Percentiles rank a stretch among this genome's conserved stretches.
Conservation (phyloP, 106 monocot genomes). For the Alisma plantagoaquatica region DNA sequence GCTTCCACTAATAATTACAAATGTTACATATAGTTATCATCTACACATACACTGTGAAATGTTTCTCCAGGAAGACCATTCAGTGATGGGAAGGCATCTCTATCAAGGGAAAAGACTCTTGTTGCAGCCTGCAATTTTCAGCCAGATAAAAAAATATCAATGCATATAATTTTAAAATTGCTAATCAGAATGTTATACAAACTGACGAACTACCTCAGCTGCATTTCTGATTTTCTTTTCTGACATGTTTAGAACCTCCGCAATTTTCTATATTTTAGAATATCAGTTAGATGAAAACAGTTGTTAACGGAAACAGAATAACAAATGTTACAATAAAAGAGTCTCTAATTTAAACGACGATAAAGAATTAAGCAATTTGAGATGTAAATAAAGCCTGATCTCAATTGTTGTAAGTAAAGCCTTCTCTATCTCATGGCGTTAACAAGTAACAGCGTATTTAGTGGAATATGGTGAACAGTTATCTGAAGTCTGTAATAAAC, state of each 20-base stretch:
- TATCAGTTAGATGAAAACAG: too few species aligned
- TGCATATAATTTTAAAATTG: neutral
- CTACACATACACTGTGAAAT: constrained; percentile 76
- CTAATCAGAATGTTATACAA: neutral
- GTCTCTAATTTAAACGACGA: too few species aligned
- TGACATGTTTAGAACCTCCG: constrained; percentile 65
- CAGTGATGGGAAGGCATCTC: constrained; percentile 62
- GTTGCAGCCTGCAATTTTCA: constrained; percentile 41
- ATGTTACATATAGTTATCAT: neutral
- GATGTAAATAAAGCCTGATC: too few species aligned
- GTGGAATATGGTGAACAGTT: too few species aligned
- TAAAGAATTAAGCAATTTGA: too few species aligned
- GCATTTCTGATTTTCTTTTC: constrained; percentile 77
- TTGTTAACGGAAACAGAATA: too few species aligned
- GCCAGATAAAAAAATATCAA: neutral
- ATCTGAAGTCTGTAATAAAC: too few species aligned
- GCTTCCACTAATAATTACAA: neutral
- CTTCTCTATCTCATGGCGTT: too few species aligned
- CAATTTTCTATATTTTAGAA: constrained; percentile 76
- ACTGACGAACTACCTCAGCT: constrained; percentile 40
- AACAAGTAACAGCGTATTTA: too few species aligned
- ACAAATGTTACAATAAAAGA: too few species aligned
- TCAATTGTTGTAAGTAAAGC: too few species aligned
- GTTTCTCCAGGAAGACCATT: constrained; percentile 71
- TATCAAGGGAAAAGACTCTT: constrained; percentile 74